Evolutionary conservation across 306 rosid genomes (phyloP), one percentile per base, ranked within the genome.

Genomic region (Cicer chorassanicum): DNA sequence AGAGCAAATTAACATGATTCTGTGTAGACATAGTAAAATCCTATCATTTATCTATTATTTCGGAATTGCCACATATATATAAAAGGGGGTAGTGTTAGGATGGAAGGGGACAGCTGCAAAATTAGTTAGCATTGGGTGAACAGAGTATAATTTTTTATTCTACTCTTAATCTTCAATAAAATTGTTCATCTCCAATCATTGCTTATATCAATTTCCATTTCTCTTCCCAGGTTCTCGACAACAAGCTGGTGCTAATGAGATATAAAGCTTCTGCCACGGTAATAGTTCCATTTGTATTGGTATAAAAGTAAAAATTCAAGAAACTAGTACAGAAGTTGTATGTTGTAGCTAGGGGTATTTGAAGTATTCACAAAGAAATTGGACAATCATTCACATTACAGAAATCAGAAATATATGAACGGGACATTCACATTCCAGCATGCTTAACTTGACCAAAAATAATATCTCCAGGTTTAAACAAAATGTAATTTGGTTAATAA

Each of bases 1-100:
- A 75, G 44, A 53, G n/a, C 51, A 34, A 63, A 74, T 50, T 49
- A 65, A 24, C 65, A 76, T 11, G 74, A 43, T 21, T 76, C 6
- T 13, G n/a, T 44, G 19, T n/a, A 21, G 55, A 65, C 14, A 64
- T 36, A 64, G 24, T n/a, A 39, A 73, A 62, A 49, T 74, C 14
- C 11, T 13, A 74, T 74, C 54, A 36, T 9, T 74, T 48, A 9
- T 54, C 11, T 65, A 15, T 18, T 16, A 65, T 65, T 18, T 9
- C 1, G 54, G 39, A 19, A 40, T 63, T 7, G 15, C 14, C 42
- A 59, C 24, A 55, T 29, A 15, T 34, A 55, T 29, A 15, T 29
- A 34, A 59, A 59, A 59, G 1, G 8, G 42, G 42, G 18, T 1
- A 2, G 29, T 59, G 42, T 54, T 18, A 54, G 36, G 43, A 60